These are phyloP conservation scores for Sphaerulina vaccinii DNA, from an alignment of 2,329 filamentous ascomycete genomes.

Conservation along the genomic window DNA sequence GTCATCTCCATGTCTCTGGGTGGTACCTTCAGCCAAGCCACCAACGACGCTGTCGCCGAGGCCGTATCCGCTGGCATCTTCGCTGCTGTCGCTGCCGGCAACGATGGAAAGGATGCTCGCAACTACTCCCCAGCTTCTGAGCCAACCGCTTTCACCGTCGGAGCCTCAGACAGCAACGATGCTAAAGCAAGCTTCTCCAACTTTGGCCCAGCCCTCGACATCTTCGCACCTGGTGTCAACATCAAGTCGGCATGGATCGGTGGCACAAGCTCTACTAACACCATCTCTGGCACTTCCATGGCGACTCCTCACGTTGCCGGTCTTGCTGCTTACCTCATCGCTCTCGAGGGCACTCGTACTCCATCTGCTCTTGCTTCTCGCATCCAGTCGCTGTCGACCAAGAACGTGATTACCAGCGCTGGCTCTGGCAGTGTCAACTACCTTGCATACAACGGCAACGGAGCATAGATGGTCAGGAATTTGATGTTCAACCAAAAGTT, in stretches of 20 bases:
- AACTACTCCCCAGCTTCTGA: slow-evolving; percentile 37
- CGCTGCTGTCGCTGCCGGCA: slow-evolving; percentile 41
- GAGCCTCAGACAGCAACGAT: slow-evolving; percentile 37
- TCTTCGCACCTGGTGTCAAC: slow-evolving; percentile 47
- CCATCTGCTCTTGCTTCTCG: slow-evolving; percentile 48
- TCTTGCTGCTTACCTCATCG: slow-evolving; percentile 64
- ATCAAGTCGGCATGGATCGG: slow-evolving; percentile 51
- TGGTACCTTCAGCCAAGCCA: slow-evolving; percentile 38
- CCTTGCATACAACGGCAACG: slow-evolving; percentile 9
- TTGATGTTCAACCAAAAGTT: not conserved
- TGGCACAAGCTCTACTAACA: slow-evolving; percentile 44
- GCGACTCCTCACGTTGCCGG: slow-evolving; percentile 67
- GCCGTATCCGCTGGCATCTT: slow-evolving; percentile 42
- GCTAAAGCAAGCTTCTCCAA: slow-evolving; percentile 42
- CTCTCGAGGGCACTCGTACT: slow-evolving; percentile 44
- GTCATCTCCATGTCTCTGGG: slow-evolving; percentile 43
- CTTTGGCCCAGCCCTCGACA: slow-evolving; percentile 41
- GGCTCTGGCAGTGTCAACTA: slow-evolving; percentile 36
- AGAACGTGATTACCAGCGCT: slow-evolving; percentile 27
- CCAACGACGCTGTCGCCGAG: slow-evolving; percentile 41
- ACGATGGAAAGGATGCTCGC: slow-evolving; percentile 33
- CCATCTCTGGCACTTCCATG: slow-evolving; percentile 62
- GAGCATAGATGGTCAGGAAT: not conserved
- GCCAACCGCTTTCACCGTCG: slow-evolving; percentile 38
- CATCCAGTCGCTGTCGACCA: slow-evolving; percentile 47